Conservation (phyloP, 352 stramenopile species). For the Globisporangium okanoganense region DNA sequence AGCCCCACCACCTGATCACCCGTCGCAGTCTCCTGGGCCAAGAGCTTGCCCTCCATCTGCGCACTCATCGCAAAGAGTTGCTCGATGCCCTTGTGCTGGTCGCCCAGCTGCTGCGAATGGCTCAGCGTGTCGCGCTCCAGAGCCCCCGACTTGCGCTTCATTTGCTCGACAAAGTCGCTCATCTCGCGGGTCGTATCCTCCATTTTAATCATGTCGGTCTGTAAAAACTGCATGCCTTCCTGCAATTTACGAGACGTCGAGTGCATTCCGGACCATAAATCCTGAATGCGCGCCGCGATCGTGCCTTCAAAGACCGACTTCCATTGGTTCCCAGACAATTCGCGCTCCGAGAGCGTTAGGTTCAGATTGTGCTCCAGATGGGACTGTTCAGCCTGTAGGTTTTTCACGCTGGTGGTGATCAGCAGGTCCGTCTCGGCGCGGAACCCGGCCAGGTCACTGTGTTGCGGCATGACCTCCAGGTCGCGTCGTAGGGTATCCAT, state of each 20-base stretch:
- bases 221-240: conserved; percentile 33
- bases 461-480: conserved; percentile 28
- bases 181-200: conserved; percentile 35
- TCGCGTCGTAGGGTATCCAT: conserved; percentile 35
- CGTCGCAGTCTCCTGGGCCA: conserved; percentile 20
- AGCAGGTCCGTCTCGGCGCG: conserved; percentile 37
- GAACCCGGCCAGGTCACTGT: conserved; percentile 34
- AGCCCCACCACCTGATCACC: conserved; percentile 21
- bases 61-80: conserved; percentile 26
- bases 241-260: conserved; percentile 30
- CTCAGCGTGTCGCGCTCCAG: conserved; percentile 20
- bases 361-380: conserved; percentile 33
- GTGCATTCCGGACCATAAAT: conserved; percentile 51
- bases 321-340: conserved; percentile 53
- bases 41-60: conserved; percentile 21
- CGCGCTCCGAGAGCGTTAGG: conserved; percentile 27
- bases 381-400: conserved; percentile 23
- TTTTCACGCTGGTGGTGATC: conserved; percentile 17
- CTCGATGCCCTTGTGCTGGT: conserved; percentile 29
- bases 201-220: conserved; percentile 46
- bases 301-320: conserved; percentile 46
- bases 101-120: conserved; percentile 16
- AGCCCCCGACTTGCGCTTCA: conserved; percentile 18
- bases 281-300: conserved; percentile 43
- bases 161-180: conserved; percentile 21